A percentile compares a stretch with the other conserved stretches of the same genome.
Conservation (phyloP, 495 filamentous ascomycete genomes). For the Neurospora sp. region DNA sequence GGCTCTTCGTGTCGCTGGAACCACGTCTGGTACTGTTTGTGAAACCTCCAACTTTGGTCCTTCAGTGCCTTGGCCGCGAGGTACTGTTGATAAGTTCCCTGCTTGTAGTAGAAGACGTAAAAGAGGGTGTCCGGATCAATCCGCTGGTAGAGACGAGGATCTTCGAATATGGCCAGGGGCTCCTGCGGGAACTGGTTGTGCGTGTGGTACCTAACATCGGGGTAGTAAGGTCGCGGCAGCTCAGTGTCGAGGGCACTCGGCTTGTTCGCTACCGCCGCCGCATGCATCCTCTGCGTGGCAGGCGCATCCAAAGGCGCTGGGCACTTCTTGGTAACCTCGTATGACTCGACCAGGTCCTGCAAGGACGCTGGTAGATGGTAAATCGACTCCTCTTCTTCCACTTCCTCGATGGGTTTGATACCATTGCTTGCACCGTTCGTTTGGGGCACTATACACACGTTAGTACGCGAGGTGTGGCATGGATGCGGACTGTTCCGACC, state of each 20-base stretch:
- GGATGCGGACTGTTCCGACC: not conserved
- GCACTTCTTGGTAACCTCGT: constrained; percentile 70
- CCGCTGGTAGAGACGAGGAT: constrained; percentile 72
- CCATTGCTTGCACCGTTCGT: constrained; percentile 48
- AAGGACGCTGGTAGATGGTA: constrained; percentile 89
- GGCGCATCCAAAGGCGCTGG: constrained; percentile 45
- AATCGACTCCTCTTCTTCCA: constrained; percentile 68
- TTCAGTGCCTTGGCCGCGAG: constrained; percentile 93
- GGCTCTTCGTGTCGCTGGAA: constrained; percentile 98
- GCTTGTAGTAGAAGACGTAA: constrained; percentile 97
- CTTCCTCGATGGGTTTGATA: constrained; percentile 33
- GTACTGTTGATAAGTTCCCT: constrained; percentile 91
- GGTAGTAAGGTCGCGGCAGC: constrained; percentile 71
- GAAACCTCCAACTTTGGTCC: constrained; percentile 95
- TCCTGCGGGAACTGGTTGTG: constrained; percentile 86
- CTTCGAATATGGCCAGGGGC: constrained; percentile 78
- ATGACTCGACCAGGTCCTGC: constrained; percentile 82
- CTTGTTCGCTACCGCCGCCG: constrained; percentile 54
- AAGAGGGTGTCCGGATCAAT: constrained; percentile 97
- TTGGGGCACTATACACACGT: constrained; percentile 25
- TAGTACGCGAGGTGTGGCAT: constrained; percentile 9
- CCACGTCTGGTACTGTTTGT: constrained; percentile 99
- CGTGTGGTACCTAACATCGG: constrained; percentile 67
- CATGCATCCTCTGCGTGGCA: constrained; percentile 62
- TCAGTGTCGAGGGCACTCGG: constrained; percentile 73